These are phyloP conservation scores for Tilletia caries DNA, from an alignment of 1,284 basidiomycete species.

Conservation along the genomic window DNA sequence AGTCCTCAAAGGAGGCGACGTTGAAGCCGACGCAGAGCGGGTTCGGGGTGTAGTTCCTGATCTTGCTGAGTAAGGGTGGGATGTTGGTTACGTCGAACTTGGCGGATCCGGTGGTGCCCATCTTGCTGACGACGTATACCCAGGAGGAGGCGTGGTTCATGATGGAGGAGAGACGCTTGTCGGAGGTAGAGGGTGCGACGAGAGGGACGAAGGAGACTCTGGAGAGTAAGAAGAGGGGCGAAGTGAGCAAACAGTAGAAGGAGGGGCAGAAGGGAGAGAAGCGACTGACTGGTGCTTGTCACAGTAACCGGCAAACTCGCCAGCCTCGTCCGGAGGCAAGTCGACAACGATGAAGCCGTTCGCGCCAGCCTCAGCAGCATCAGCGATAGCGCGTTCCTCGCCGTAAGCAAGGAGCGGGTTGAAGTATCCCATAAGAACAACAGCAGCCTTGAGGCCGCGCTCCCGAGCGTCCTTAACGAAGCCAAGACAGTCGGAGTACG, in stretches of 20 bases:
- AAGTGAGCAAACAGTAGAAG: background rate
- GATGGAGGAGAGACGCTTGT: constrained; percentile 83
- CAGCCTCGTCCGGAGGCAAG: constrained; percentile 92
- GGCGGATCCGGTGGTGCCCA: constrained; percentile 95
- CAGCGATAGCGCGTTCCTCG: constrained; percentile 85
- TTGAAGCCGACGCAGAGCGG: constrained; percentile 96
- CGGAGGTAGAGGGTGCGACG: constrained; percentile 87
- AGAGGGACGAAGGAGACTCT: constrained; percentile 95
- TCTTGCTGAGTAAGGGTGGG: constrained; percentile 49
- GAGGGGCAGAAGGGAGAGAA: background rate
- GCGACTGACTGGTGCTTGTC: constrained; percentile 67
- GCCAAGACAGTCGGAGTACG: constrained; percentile 60
- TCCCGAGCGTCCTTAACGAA: constrained; percentile 74
- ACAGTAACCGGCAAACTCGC: constrained; percentile 84
- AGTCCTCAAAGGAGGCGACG: constrained; percentile 86
- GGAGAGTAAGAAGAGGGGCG: background rate
- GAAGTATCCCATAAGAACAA: constrained; percentile 74
- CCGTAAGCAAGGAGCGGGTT: constrained; percentile 93
- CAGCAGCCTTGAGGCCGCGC: constrained; percentile 77
- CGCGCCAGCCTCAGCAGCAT: constrained; percentile 81
- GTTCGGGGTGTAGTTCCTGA: constrained; percentile 61
- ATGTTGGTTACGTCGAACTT: constrained; percentile 60
- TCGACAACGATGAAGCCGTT: constrained; percentile 98
- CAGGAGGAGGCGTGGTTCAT: constrained; percentile 91
- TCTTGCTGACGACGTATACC: constrained; percentile 82